phyloP scores from a whole-genome alignment of 257 asterid species.

The Solanum sejunctum region DNA sequence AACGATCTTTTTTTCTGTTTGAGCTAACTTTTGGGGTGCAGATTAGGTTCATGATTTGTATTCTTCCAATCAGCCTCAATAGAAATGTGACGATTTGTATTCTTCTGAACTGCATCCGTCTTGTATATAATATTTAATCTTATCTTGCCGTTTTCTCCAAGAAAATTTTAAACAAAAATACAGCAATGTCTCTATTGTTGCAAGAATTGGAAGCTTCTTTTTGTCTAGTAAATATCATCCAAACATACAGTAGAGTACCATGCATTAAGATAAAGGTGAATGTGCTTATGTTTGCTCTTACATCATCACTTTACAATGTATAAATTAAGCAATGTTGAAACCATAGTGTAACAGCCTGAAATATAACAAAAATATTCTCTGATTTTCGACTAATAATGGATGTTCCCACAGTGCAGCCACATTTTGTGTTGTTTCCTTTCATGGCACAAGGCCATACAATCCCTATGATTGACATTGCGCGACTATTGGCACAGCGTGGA shows the following conservation, averaged over 20 bases:
- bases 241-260: neutral
- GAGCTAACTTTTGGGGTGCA: fast-evolving
- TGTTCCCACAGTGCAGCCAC: neutral
- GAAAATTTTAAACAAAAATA: neutral
- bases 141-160: neutral
- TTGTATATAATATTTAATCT: neutral
- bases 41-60: too few species aligned
- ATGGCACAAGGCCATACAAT: constrained; percentile 19
- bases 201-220: neutral
- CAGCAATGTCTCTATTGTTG: neutral
- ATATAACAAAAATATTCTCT: neutral
- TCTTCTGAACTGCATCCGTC: neutral
- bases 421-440: constrained; percentile 13
- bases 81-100: neutral
- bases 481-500: neutral
- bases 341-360: neutral
- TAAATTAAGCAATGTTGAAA: neutral
- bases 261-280: neutral
- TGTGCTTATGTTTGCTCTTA: neutral
- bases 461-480: constrained; percentile 13
- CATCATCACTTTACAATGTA: neutral
- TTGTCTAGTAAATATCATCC: neutral
- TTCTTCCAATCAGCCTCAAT: neutral
- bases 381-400: neutral
- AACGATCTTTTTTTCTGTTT: too few species aligned